A percentile compares a stretch with the other conserved stretches of the same genome.
Conservation (phyloP, 768 basidiomycete species). For the Sarcodon aspratus region DNA sequence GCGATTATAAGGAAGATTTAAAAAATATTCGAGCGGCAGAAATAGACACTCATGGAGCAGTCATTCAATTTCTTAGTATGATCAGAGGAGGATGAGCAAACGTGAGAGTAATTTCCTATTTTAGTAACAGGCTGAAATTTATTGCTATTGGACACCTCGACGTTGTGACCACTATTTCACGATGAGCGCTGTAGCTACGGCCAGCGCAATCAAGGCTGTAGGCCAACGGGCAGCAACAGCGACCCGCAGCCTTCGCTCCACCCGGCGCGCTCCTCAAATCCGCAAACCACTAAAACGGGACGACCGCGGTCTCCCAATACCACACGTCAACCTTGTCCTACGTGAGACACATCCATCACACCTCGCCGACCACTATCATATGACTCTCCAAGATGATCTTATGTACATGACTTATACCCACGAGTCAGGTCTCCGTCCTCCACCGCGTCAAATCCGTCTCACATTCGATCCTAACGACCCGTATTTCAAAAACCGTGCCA, state of each 20-base stretch:
- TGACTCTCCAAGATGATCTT: constrained; percentile 73
- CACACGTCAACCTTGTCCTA: constrained; percentile 52
- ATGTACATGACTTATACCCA: constrained; percentile 95
- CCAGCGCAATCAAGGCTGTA: neutral
- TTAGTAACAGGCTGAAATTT: too few relatives aligned
- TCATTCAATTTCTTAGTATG: too few relatives aligned
- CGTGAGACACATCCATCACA: constrained; percentile 67
- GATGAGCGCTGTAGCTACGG: neutral
- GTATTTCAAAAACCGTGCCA: constrained; percentile 69
- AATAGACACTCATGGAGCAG: too few relatives aligned
- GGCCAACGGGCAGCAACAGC: constrained; percentile 3
- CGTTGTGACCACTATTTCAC: too few relatives aligned
- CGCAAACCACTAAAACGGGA: constrained; percentile 30
- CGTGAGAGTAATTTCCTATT: too few relatives aligned
- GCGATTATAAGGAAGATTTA: too few relatives aligned
- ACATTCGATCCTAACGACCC: constrained; percentile 71
- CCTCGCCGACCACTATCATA: constrained; percentile 74
- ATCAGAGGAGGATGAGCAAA: too few relatives aligned
- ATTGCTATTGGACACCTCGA: too few relatives aligned
- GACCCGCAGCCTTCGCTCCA: constrained; percentile 9
- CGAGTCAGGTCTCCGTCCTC: constrained; percentile 39
- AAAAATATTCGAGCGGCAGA: too few relatives aligned
- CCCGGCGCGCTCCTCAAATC: constrained; percentile 8
- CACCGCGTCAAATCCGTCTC: constrained; percentile 48
- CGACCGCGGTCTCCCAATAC: constrained; percentile 55